phyloP scores from a whole-genome alignment of 2,329 filamentous ascomycete species.

The Colletotrichum incanum region DNA sequence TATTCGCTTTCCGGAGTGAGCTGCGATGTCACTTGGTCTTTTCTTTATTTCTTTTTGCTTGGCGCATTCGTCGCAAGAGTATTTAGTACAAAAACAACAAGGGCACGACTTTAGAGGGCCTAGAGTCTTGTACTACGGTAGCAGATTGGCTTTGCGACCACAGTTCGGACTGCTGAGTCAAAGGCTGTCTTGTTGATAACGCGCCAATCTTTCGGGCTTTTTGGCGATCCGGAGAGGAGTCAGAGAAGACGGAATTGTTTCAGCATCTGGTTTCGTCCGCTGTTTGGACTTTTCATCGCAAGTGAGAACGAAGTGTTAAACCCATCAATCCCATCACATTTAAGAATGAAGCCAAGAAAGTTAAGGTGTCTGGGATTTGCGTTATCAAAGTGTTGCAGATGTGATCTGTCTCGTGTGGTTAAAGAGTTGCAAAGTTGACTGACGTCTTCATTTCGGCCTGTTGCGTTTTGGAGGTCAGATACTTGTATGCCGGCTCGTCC shows the following conservation, averaged over 20 bases:
- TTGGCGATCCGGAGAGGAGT: not conserved
- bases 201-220: not conserved
- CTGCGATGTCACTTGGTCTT: not conserved
- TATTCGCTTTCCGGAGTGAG: not conserved
- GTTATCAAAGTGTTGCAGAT: not conserved
- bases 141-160: not conserved
- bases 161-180: not conserved
- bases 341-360: not conserved
- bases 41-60: not conserved
- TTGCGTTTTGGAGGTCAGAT: not conserved
- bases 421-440: too few relatives aligned
- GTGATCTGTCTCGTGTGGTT: not conserved
- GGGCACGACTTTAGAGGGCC: rapidly evolving
- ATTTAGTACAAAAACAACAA: not conserved
- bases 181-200: not conserved
- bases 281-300: conserved; percentile 6
- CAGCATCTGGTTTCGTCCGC: not conserved
- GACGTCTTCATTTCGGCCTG: too few relatives aligned
- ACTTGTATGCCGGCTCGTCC: not conserved
- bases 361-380: not conserved
- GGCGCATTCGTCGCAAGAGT: not conserved
- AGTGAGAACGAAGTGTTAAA: not conserved
- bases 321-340: not conserved
- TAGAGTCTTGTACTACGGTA: not conserved
- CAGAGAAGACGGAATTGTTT: not conserved